Evolutionary conservation across 345 rosid genomes (phyloP).

Genomic region (Syzygium oleosum): DNA sequence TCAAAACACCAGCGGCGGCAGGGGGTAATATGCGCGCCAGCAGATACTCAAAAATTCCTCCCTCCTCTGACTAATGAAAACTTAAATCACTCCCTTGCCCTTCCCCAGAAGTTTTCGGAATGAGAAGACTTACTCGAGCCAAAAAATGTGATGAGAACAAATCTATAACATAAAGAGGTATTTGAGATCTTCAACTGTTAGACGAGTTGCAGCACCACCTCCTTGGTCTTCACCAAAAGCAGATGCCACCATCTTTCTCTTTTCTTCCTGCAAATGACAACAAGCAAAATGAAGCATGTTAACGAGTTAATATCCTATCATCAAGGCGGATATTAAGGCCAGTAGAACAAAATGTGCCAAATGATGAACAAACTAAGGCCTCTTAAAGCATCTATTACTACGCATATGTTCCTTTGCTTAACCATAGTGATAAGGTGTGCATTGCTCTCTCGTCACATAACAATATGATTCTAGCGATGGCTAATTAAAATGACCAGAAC

Average conservation of each 20-base stretch:
- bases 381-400: not conserved
- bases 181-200: slow-evolving; percentile 81
- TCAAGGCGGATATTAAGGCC: not conserved
- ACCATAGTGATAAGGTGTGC: not conserved
- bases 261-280: slow-evolving; percentile 56
- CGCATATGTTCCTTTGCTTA: not conserved
- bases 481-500: not conserved
- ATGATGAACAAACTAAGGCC: not conserved
- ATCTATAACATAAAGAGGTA: slow-evolving; percentile 38
- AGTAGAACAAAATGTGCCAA: not conserved
- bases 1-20: not conserved
- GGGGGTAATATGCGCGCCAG: not conserved
- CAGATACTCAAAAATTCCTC: not conserved
- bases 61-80: not conserved
- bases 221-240: slow-evolving; percentile 94
- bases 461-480: not conserved
- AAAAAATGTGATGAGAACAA: not conserved
- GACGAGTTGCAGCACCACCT: slow-evolving; percentile 65
- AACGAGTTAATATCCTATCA: accelerated
- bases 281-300: not conserved
- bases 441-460: not conserved
- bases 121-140: not conserved
- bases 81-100: not conserved
- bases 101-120: not conserved
- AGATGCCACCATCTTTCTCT: slow-evolving; percentile 92